Base-by-base conservation (phyloP, 2,329 filamentous ascomycete genomes). In the Daldinia sp. region DNA sequence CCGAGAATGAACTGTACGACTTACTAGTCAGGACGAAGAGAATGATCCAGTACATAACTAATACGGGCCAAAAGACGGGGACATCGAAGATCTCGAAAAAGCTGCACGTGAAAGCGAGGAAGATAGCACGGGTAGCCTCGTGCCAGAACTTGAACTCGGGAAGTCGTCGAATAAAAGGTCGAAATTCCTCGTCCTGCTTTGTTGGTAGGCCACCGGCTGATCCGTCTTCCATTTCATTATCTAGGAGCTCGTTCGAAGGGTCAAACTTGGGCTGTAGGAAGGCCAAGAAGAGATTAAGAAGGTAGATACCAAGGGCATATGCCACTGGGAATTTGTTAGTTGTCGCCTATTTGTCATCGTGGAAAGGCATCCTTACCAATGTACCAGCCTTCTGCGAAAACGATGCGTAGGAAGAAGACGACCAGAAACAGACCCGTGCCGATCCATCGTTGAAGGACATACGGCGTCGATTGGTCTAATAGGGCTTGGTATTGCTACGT, bases 101-200 rank as follows among this genome's bases (percentile, higher is more conserved):
- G 72, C 89, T 93, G 87, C 94, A 97, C 67, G 89, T 70, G 77
- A 98, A 97, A 34, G 86, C 88, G 74, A 98, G 92, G 69, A 83
- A 76, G 72, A 98, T 86, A 57, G 94, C 94, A 75, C 93, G 88
- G 58, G 94, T 98, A 55, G 94, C 93, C 73, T 92, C 91, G 82
- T 97, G 93, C 95, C 95, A 99, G 84, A 99, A 99, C 86, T 99
- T 99, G 87, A 99, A 99, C 81, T 99, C 95, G 58, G 95, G 95
- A 21, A 99, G 87, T 63, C 95, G 87, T 74, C 95, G 88, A 77
- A 99, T 97, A 76, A 99, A 99, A 3, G 95, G 95, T 68, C 93
- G 89, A 84, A 99, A 99, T 82, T 99, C 95, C 75, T 99, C 94
- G 75, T 98, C 94, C 72, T 93, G 89, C 82, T 97, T 97, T 60